Conservation (phyloP, 1,284 basidiomycete species). For the Ceratobasidium theobromae region DNA sequence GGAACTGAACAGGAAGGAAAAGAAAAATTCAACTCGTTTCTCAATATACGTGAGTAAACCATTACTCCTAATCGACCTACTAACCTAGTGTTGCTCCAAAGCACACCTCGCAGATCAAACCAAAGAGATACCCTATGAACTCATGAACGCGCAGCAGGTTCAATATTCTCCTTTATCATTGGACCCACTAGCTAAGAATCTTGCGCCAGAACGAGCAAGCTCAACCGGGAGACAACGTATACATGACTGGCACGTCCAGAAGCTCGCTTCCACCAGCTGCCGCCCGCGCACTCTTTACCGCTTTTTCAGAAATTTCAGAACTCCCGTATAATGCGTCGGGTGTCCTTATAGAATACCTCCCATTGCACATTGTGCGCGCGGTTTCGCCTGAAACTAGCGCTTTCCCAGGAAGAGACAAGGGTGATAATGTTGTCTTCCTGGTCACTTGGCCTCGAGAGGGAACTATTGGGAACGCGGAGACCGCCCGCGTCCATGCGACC, state of each 20-base stretch:
- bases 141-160: slow-evolving; percentile 21
- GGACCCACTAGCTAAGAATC: background rate
- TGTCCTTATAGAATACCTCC: slow-evolving; percentile 15
- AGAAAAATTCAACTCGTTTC: background rate
- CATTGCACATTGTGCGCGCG: slow-evolving; percentile 16
- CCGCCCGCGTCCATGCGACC: slow-evolving; percentile 7
- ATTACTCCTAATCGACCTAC: background rate
- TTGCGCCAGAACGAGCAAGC: slow-evolving; percentile 15
- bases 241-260: slow-evolving; percentile 24
- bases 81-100: background rate
- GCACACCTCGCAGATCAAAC: slow-evolving; percentile 9
- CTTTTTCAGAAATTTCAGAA: slow-evolving; percentile 3
- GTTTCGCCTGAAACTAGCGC: background rate
- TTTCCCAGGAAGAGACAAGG: slow-evolving; percentile 3
- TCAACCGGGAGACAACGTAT: slow-evolving; percentile 17
- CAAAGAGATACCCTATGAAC: slow-evolving; percentile 7
- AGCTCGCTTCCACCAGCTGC: background rate
- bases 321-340: background rate
- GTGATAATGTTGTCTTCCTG: slow-evolving; percentile 16
- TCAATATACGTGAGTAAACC: background rate
- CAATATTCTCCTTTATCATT: background rate
- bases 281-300: slow-evolving; percentile 3
- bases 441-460: slow-evolving; percentile 2
- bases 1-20: slow-evolving; percentile 3
- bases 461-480: background rate